Evolutionary conservation across 2,329 filamentous ascomycete species (phyloP), one percentile per base, ranked within the genome.

Genomic region (Anthostomella pinea): DNA sequence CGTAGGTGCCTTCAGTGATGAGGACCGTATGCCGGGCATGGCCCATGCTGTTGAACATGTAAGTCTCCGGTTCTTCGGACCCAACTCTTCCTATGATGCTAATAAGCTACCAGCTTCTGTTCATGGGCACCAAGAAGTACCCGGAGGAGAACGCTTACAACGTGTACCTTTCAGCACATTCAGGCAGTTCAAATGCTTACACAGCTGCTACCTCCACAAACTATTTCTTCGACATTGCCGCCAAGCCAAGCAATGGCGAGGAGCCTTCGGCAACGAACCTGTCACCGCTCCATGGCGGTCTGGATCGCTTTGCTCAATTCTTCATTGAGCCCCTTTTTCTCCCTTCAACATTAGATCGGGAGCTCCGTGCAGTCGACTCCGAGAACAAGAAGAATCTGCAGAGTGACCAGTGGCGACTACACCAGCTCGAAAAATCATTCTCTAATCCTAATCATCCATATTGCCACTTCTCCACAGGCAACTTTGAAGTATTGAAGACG

Each of bases 51-150:
- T 97, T 36, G 91, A 97, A 71, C 91, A 96, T 75, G 77, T 80
- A 68, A 44, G 63, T 57, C 23, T 19, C 17, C 21, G 25, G 13
- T 20, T 20, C 16, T 32, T 15, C 22, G 9, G 8, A 14, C 15
- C 18, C 32, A n/a, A 8, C 27, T 9, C 19, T 11, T 29, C 6
- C 9, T 18, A 22, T 30, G 14, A 13, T 25, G 27, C 35, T 53
- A 25, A 54, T 35, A 35, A 26, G 10, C 32, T 11, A 26, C 17
- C 49, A 82, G 74, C 69, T 96, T 48, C 70, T 98, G 16, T 98
- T 98, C 69, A 97, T 98, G 93, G 93, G 93, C 32, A 98, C 93
- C 6, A 85, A 95, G 64, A 98, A 97, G 78, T 98, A 93, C 57
- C 93, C 93, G 1, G 79, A 83, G 59, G 91, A 96, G 66, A 97